Evolutionary conservation across 2,329 filamentous ascomycete species (phyloP), one percentile per base, ranked within the genome.

Genomic region (Fusarium keratoplasticum): DNA sequence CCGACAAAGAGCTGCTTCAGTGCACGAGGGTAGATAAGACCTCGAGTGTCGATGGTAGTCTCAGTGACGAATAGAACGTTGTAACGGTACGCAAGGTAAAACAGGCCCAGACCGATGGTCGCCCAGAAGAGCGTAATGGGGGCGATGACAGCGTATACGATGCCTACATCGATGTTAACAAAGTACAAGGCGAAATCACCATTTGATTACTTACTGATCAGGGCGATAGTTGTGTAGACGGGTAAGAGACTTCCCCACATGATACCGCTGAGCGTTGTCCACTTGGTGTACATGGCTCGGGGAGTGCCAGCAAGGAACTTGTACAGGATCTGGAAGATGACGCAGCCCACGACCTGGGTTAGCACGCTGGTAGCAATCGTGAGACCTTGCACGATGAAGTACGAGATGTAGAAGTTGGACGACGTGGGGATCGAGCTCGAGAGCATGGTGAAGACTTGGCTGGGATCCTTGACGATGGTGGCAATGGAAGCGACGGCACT

Each of bases 371-470:
- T 88, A n/a, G 94, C 92, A 73, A 95, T 90, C 0, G 91, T 92
- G 58, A 97, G 85, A 60, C 94, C 95, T 81, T 98, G 95, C 1
- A 98, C 87, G 44, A 97, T 90, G 75, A 98, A 95, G 84, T 97
- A 98, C 16, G 83, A 94, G 61, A 98, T 92, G 84, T 98, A 99
- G 80, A 98, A 97, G 85, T 97, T 98, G 72, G 95, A 95, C 0
- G 95, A 91, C 50, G 89, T 92, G 14, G 96, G 96, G 20, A 99
- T 86, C 60, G 93, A 91, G 11, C 86, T 80, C 2, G 95, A 92
- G 11, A 98, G 86, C 61, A 96, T 84, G 4, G 79, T 83, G 0
- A 95, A 91, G 27, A 91, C 89, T 1, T 83, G 82, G 8, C 83
- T 80, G 1, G 95, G 95, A 6, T 94, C 77, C 0, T 90, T 42